Base-by-base conservation (phyloP, 225 moss, liverwort and hornwort genomes). In the Climacium dendroides region DNA sequence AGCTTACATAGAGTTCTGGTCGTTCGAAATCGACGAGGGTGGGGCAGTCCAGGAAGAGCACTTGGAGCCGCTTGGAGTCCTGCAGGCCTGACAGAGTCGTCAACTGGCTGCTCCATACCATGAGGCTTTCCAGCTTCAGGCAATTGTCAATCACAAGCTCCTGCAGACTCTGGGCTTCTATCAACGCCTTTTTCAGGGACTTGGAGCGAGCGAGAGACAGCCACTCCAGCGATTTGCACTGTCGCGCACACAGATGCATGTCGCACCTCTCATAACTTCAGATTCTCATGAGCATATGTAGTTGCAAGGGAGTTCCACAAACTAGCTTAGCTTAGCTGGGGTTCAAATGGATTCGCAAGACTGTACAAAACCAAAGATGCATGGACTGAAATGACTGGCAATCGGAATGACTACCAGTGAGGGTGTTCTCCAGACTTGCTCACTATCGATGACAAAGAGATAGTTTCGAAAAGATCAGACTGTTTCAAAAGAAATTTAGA, bases 171-270 rank as follows among this genome's bases (percentile, higher is more conserved):
- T 82, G 89, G 26, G 96, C 89, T 84, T 96, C 94, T 3, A 97
- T 18, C 24, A 94, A 39, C 1, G 94, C 94, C 89, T 97, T 96
- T 23, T 85, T 91, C 74, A 98, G 82, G 13, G 87, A 76, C 76
- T 94, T 93, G 9, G 94, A 96, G 26, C 95, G 94, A 19, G 92
- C 87, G 29, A 98, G 74, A 24, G 92, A 92, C 11, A 97, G 87
- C 91, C 96, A 94, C 85, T 98, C 93, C 88, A 98, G 83, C 15
- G 94, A 90, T 30, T 90, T 88, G 78, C 96, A 97, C 98, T 97
- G 95, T 87, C n/a, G 39, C 81, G 74, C 45, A 6, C 47, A 72
- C 50, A 86, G 71, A 45, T 3, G 74, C 11, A 45, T 3, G 74
- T 13, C 20, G 20, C 75, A 75, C 75, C 13, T 75, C 35, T 14